Conservation (phyloP, 768 basidiomycete species). For the Pleurotus djamor region DNA sequence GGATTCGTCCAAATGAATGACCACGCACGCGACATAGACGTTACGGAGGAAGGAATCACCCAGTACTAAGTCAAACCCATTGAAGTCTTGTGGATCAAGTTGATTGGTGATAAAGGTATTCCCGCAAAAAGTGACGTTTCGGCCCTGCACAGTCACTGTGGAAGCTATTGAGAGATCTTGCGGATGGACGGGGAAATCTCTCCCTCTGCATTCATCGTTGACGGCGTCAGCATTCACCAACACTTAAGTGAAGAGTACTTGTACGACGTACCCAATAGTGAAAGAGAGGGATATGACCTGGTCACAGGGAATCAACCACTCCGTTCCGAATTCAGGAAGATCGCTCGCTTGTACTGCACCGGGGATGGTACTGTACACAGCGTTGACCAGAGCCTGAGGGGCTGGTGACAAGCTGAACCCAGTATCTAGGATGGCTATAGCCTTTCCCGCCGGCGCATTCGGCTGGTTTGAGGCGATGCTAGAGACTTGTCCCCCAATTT, state of each 20-base stretch:
- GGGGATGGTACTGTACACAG: constrained; percentile 54
- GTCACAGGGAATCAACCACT: constrained; percentile 63
- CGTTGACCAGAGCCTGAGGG: constrained; percentile 44
- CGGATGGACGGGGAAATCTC: constrained; percentile 60
- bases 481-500: constrained; percentile 55
- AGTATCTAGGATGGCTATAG: constrained; percentile 65
- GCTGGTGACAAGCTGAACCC: constrained; percentile 70
- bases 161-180: constrained; percentile 44
- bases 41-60: constrained; percentile 70
- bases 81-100: constrained; percentile 34
- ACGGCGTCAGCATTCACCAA: too few species aligned
- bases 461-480: constrained; percentile 42
- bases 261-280: constrained; percentile 48
- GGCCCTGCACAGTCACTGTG: constrained; percentile 12
- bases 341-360: constrained; percentile 41
- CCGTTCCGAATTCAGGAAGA: constrained; percentile 30
- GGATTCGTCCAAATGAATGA: too few species aligned
- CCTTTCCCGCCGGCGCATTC: constrained; percentile 32
- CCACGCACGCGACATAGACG: constrained; percentile 12
- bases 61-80: constrained; percentile 61
- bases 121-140: constrained; percentile 28
- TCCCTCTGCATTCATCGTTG: constrained; percentile 38
- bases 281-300: constrained; percentile 65
- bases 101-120: constrained; percentile 23
- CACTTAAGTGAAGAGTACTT: too few species aligned